Percentiles rank a stretch among this genome's conserved stretches.
These are phyloP conservation scores for Talaromyces atroroseus DNA, from an alignment of 2,329 filamentous ascomycete species.

Conservation along the genomic window DNA sequence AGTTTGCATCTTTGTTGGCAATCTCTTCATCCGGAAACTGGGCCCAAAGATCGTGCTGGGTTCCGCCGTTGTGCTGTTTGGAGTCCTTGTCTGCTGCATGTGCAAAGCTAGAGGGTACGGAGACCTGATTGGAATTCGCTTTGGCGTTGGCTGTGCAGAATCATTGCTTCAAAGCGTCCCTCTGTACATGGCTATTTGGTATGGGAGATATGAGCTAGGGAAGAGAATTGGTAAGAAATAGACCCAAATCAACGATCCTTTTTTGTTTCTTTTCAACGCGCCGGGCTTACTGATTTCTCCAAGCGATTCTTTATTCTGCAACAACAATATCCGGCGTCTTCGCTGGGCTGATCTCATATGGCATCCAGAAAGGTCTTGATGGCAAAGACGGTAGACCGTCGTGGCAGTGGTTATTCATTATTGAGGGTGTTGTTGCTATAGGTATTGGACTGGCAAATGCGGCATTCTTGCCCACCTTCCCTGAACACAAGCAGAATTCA, in stretches of 20 bases:
- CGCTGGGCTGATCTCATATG: not conserved
- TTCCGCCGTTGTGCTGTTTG: not conserved
- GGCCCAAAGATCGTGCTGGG: not conserved
- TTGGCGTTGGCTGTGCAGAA: not conserved
- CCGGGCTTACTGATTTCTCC: not conserved
- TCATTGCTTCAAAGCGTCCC: not conserved
- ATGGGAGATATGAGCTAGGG: not conserved
- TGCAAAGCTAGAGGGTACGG: not conserved
- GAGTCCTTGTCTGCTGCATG: not conserved
- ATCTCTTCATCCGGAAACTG: not conserved
- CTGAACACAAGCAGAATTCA: not conserved
- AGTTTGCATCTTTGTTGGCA: not conserved
- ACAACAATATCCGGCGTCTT: not conserved
- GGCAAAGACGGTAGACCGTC: not conserved
- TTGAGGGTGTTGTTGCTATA: not conserved
- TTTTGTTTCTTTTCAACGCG: no score
- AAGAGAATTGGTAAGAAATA: not conserved
- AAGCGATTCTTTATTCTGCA: not conserved
- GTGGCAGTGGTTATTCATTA: not conserved
- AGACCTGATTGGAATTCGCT: not conserved
- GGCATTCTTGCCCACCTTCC: not conserved
- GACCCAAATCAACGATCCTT: not conserved
- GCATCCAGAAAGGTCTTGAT: not conserved
- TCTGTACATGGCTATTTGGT: not conserved
- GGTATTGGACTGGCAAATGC: not conserved